A percentile compares a stretch with the other conserved stretches of the same genome.
Conservation (phyloP, 306 rosid species). For the Prunus davidiana region DNA sequence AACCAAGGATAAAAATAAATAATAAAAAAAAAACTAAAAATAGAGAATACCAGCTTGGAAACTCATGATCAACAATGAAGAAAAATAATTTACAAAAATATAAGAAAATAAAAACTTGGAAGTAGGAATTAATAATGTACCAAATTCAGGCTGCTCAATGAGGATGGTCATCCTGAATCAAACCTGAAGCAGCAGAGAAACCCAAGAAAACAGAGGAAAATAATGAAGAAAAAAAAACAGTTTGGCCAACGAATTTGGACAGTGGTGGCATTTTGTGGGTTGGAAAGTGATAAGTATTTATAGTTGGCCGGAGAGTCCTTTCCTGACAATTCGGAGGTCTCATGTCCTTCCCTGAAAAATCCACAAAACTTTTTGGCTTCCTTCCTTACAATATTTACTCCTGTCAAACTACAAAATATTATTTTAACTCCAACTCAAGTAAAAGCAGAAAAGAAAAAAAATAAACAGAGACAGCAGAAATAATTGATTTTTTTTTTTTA, state of each 20-base stretch:
- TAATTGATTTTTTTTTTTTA: too few relatives aligned
- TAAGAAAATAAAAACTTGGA: neutral
- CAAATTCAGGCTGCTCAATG: conserved; percentile 44
- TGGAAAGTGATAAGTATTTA: conserved; percentile 41
- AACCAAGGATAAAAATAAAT: too few relatives aligned
- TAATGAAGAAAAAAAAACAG: neutral
- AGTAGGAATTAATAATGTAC: conserved; percentile 28
- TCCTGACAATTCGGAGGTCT: conserved; percentile 57
- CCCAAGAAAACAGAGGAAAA: conserved; percentile 7
- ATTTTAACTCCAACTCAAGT: conserved; percentile 14
- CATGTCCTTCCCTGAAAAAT: conserved; percentile 81
- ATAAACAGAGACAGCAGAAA: too few relatives aligned
- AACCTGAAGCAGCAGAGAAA: neutral
- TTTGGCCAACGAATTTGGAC: neutral
- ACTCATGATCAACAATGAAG: neutral
- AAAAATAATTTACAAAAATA: neutral
- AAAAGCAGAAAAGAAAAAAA: neutral
- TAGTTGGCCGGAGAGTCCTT: conserved; percentile 82
- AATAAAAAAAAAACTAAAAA: neutral
- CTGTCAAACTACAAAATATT: neutral
- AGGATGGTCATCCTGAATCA: conserved; percentile 57
- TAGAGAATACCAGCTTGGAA: neutral
- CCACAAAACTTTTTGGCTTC: conserved; percentile 21
- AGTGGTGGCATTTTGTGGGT: conserved; percentile 15
- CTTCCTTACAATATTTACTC: neutral